These are phyloP conservation scores for Phialemoniopsis sp. DNA, from an alignment of 2,329 filamentous ascomycete genomes.

Conservation along the genomic window DNA sequence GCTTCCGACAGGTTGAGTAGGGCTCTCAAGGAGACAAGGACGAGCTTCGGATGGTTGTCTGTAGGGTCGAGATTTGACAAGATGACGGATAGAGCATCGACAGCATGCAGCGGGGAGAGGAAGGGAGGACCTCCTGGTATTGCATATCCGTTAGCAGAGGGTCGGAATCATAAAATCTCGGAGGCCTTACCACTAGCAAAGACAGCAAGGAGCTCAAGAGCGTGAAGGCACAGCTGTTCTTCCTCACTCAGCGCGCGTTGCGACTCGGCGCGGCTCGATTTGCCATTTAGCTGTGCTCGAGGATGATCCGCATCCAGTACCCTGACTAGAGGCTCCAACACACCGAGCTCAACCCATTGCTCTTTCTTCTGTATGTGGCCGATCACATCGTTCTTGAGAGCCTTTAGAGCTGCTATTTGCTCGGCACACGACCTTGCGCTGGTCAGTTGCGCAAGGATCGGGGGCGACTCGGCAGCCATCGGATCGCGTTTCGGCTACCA, in stretches of 20 bases:
- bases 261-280: constrained; percentile 28
- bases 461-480: constrained; percentile 51
- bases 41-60: constrained; percentile 60
- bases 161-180: neutral
- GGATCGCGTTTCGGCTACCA: no score
- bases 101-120: no score
- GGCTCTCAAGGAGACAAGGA: constrained; percentile 69
- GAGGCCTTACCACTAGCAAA: constrained; percentile 69
- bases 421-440: constrained; percentile 47
- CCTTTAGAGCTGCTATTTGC: constrained; percentile 58
- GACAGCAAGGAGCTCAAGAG: constrained; percentile 79
- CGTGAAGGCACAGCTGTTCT: constrained; percentile 68
- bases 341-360: constrained; percentile 66
- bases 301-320: constrained; percentile 34
- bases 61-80: constrained; percentile 5
- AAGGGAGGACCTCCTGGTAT: no score
- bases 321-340: constrained; percentile 54
- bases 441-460: constrained; percentile 53
- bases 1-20: constrained; percentile 69
- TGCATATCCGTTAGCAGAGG: no score
- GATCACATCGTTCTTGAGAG: constrained; percentile 83
- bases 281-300: constrained; percentile 28
- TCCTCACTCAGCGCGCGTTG: constrained; percentile 49
- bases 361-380: constrained; percentile 88
- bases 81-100: no score